A percentile compares a stretch with the other conserved stretches of the same genome.
These are phyloP conservation scores for Neurospora tetraspora DNA, from an alignment of 495 filamentous ascomycete species.

Conservation along the genomic window DNA sequence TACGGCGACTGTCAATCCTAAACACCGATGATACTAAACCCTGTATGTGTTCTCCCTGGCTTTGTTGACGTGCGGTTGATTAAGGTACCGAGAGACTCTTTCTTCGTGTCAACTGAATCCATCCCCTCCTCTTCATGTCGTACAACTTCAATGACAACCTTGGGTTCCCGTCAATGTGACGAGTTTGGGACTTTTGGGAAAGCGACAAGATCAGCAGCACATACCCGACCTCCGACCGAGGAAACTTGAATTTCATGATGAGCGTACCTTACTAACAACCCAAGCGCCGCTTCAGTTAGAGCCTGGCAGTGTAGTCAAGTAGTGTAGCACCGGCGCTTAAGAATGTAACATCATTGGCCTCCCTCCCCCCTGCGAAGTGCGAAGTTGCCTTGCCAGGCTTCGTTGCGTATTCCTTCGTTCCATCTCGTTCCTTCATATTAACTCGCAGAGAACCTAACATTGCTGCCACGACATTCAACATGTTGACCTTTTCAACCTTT, in stretches of 20 bases:
- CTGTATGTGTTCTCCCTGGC: background rate
- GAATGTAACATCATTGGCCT: background rate
- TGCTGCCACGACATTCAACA: background rate
- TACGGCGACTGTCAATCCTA: background rate
- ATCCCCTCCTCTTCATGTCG: no score
- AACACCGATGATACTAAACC: background rate
- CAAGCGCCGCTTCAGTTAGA: no score
- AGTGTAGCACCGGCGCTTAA: background rate
- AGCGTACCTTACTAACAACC: no score
- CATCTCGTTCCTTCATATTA: background rate
- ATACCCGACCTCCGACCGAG: background rate
- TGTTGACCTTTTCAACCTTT: background rate
- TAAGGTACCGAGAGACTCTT: background rate
- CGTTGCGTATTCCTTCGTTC: background rate
- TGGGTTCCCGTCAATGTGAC: no score
- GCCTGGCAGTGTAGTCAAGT: no score
- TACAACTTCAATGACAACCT: no score
- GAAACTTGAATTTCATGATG: background rate
- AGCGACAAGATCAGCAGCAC: no score
- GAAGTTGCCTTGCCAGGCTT: background rate
- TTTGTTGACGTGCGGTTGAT: background rate
- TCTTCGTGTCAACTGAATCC: no score
- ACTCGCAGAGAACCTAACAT: no score
- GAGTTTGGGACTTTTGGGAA: no score
- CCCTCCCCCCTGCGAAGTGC: background rate